These are phyloP conservation scores for Mrakia hoshinonis DNA, from an alignment of 768 basidiomycete genomes.

Conservation along the genomic window DNA sequence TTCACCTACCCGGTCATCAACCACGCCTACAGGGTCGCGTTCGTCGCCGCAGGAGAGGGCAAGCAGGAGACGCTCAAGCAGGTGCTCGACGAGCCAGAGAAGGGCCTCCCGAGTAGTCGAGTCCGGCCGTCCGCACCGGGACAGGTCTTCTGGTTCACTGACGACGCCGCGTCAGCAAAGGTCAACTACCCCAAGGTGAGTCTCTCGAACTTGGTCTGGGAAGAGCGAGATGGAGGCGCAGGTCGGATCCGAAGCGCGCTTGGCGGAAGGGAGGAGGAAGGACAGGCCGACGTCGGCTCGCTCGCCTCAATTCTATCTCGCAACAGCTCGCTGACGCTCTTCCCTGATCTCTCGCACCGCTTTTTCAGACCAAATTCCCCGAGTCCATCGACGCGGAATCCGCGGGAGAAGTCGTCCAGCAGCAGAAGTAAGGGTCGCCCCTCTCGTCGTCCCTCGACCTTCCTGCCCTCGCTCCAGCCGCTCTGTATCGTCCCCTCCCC, in stretches of 20 bases:
- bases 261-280: neutral
- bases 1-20: slow-evolving; percentile 54
- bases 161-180: slow-evolving; percentile 61
- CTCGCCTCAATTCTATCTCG: no score
- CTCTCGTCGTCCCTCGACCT: neutral
- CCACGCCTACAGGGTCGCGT: slow-evolving; percentile 61
- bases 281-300: no score
- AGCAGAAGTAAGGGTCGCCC: neutral
- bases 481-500: neutral
- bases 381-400: slow-evolving; percentile 2
- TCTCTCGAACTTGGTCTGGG: neutral
- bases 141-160: slow-evolving; percentile 88
- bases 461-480: neutral
- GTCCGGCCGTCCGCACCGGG: slow-evolving; percentile 73
- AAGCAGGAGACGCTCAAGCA: slow-evolving; percentile 66
- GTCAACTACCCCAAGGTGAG: slow-evolving; percentile 34
- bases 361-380: slow-evolving; percentile 8
- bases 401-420: neutral
- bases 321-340: no score
- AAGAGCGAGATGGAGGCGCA: neutral
- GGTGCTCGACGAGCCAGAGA: slow-evolving; percentile 73
- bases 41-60: slow-evolving; percentile 73
- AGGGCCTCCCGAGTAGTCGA: slow-evolving; percentile 68
- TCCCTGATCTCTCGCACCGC: neutral
- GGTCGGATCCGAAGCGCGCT: neutral